A percentile compares a stretch with the other conserved stretches of the same genome.
Conservation (phyloP, 768 basidiomycete species). For the Botryobasidium botryosum region DNA sequence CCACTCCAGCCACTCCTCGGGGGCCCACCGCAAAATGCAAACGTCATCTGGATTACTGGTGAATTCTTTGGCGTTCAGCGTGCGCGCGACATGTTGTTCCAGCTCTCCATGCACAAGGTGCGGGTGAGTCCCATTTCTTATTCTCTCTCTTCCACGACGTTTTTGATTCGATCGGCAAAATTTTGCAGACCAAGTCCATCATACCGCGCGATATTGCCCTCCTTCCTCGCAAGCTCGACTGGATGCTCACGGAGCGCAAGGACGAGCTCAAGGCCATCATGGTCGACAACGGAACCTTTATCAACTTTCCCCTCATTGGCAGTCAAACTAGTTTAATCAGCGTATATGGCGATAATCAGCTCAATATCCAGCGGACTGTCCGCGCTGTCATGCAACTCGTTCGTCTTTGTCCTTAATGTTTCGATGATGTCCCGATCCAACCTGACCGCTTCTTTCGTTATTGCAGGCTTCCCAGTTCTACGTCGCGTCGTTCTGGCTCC, state of each 20-base stretch:
- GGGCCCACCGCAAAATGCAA: too few relatives aligned
- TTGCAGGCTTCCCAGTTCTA: conserved; percentile 83
- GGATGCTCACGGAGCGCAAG: conserved; percentile 93
- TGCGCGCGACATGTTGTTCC: conserved; percentile 87
- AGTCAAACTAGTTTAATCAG: conserved; percentile 85
- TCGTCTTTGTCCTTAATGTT: conserved; percentile 19
- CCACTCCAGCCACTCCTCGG: too few relatives aligned
- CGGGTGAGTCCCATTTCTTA: conserved; percentile 11
- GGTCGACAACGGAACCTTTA: conserved; percentile 92
- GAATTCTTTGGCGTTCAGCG: conserved; percentile 94
- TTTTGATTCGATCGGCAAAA: neutral
- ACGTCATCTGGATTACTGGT: conserved; percentile 89
- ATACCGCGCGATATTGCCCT: conserved; percentile 89
- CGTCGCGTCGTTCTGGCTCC: conserved; percentile 91
- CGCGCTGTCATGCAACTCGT: conserved; percentile 90
- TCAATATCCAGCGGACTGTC: conserved; percentile 88
- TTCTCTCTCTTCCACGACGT: neutral
- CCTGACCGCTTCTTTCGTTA: neutral
- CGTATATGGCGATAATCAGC: conserved; percentile 83
- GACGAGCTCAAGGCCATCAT: conserved; percentile 86
- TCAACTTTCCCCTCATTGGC: conserved; percentile 84
- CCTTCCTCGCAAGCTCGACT: conserved; percentile 90
- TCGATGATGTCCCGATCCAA: neutral
- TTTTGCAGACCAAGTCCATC: conserved; percentile 59
- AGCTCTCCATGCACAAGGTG: conserved; percentile 76